phyloP scores from a whole-genome alignment of 495 filamentous ascomycete species.

The Ascobolus immersus region DNA sequence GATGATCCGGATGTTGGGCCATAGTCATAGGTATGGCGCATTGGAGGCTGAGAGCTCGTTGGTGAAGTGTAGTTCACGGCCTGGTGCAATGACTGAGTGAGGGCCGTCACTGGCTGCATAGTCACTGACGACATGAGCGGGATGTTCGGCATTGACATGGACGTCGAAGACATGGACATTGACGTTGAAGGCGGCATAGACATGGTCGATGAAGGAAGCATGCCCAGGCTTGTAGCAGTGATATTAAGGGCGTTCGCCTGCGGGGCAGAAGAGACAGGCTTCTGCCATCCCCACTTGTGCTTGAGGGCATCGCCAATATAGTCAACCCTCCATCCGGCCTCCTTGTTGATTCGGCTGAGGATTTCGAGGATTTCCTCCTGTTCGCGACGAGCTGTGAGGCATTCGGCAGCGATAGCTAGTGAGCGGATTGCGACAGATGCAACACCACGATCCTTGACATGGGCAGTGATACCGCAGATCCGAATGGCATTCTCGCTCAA shows the following conservation, averaged over 20 bases:
- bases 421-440: slow-evolving; percentile 52
- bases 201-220: slow-evolving; percentile 2
- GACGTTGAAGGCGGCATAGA: background rate
- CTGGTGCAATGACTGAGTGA: too few species aligned
- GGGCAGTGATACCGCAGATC: slow-evolving; percentile 69
- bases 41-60: too few species aligned
- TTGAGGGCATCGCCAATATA: slow-evolving; percentile 43
- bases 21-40: too few species aligned
- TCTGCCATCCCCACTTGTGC: slow-evolving; percentile 53
- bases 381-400: slow-evolving; percentile 37
- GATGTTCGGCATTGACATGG: too few species aligned
- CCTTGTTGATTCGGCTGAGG: slow-evolving; percentile 43
- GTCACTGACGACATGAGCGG: too few species aligned
- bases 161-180: background rate
- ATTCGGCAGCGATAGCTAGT: slow-evolving; percentile 54
- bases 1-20: too few species aligned
- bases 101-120: too few species aligned
- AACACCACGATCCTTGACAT: slow-evolving; percentile 56
- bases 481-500: slow-evolving; percentile 48
- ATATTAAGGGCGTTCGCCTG: too few species aligned
- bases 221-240: slow-evolving; percentile 11
- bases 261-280: slow-evolving; percentile 14
- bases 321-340: slow-evolving; percentile 53
- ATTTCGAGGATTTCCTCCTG: slow-evolving; percentile 66
- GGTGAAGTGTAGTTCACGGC: too few species aligned